These are phyloP conservation scores for Penicillium aurantiogriseum DNA, from an alignment of 2,329 filamentous ascomycete genomes.

Conservation along the genomic window DNA sequence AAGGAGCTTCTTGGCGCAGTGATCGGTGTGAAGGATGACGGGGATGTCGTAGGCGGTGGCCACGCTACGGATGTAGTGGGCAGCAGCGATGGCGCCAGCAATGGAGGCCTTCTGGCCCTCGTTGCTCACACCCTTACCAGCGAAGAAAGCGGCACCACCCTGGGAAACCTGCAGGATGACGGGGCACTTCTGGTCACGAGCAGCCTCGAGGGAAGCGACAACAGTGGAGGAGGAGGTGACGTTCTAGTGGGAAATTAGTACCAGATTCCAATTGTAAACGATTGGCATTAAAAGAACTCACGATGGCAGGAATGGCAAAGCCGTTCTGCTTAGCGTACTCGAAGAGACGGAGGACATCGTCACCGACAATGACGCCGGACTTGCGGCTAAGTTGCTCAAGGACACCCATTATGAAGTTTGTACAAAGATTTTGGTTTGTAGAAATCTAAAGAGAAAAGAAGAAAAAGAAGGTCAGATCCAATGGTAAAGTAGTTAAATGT, in stretches of 20 bases:
- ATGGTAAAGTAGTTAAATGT: slow-evolving; percentile 11
- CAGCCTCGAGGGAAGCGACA: slow-evolving; percentile 88
- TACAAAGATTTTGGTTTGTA: slow-evolving; percentile 2
- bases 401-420: slow-evolving; percentile 42
- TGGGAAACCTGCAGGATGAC: slow-evolving; percentile 92
- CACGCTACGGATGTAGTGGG: slow-evolving; percentile 88
- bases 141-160: slow-evolving; percentile 90
- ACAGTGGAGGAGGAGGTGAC: slow-evolving; percentile 89
- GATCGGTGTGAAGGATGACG: slow-evolving; percentile 93
- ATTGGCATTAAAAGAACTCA: slow-evolving; percentile 37
- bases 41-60: slow-evolving; percentile 86
- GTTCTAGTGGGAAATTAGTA: slow-evolving; percentile 53
- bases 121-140: slow-evolving; percentile 84
- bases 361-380: slow-evolving; percentile 65
- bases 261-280: not conserved
- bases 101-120: slow-evolving; percentile 83
- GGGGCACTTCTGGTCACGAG: slow-evolving; percentile 84
- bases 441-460: slow-evolving; percentile 8
- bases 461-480: slow-evolving; percentile 9
- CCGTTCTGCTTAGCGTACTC: slow-evolving; percentile 83
- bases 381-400: slow-evolving; percentile 61
- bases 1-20: slow-evolving; percentile 99
- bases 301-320: slow-evolving; percentile 83
- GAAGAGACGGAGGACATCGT: slow-evolving; percentile 72
- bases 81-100: slow-evolving; percentile 80